Conservation (phyloP, 176 grass and related monocot species). For the Carex scoparia region DNA sequence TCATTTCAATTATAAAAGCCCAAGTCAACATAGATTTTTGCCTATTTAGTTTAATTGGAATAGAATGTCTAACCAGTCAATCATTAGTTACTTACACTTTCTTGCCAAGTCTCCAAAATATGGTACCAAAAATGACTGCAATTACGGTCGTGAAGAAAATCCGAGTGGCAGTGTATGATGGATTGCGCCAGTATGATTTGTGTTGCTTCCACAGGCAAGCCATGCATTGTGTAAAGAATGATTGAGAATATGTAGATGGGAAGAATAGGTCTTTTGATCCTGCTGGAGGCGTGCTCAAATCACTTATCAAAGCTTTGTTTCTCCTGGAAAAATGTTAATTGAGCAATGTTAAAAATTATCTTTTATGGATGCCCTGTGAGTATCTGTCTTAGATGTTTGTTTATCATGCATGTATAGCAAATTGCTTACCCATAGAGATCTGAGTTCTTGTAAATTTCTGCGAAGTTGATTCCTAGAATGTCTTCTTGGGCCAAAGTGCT, state of each 20-base stretch:
- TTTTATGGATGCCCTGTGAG: neutral
- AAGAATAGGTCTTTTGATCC: conserved; percentile 76
- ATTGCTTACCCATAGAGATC: conserved; percentile 54
- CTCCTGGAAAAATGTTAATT: conserved; percentile 45
- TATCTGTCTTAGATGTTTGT: neutral
- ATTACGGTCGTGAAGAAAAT: conserved; percentile 91
- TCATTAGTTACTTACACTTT: conserved; percentile 62
- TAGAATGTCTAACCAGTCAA: neutral
- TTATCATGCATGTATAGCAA: neutral
- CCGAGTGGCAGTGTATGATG: conserved; percentile 83
- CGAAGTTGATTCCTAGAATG: conserved; percentile 57
- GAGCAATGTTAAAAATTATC: conserved; percentile 1
- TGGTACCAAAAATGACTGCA: conserved; percentile 77
- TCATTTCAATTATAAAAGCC: neutral
- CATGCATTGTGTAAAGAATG: conserved; percentile 68
- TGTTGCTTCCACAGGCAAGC: conserved; percentile 95
- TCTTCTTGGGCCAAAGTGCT: conserved; percentile 71
- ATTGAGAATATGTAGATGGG: conserved; percentile 56
- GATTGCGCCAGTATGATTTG: conserved; percentile 90
- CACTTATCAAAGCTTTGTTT: conserved; percentile 76
- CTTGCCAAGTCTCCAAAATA: conserved; percentile 72
- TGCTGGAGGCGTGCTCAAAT: conserved; percentile 52
- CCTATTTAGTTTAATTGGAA: neutral
- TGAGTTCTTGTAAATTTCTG: conserved; percentile 66
- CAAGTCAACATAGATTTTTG: neutral